Evolutionary conservation across 1,284 basidiomycete genomes (phyloP), one percentile per base, ranked within the genome.

Genomic region (Exsudoporus floridanus): DNA sequence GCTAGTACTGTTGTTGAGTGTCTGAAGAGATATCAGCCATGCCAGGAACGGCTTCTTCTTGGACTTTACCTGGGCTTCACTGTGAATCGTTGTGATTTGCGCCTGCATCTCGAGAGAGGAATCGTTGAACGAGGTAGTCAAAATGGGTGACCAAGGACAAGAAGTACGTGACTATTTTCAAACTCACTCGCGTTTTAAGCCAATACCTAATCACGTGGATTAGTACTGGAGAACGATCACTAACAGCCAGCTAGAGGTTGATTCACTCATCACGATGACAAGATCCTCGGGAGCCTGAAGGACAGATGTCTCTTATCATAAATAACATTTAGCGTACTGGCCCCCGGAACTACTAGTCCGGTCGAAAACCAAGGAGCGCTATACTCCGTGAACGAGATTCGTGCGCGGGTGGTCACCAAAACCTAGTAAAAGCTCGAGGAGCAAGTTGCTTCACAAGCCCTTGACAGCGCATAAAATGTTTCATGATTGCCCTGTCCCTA

Each of bases 1-100:
- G 60, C 86, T 88, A 58, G 86, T 84, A 12, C 75, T 73, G 5
- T 78, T 77, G 13, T 77, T 86, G 25, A 83, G 77, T 10, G 73
- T 66, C 62, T 82, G 71, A 46, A 35, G 21, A 31, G 33, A 50
- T 12, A 35, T 69, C 41, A 58, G 47, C 48, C 27, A 21, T 46
- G 4, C 14, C 12, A 35, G n/a, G 7, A 45, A 45, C 4, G n/a
- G 12, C 10, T 34, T 31, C 40, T 34, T 23, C 7, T 1, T 8
- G 19, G 33, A 39, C 19, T 37, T 46, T 31, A 72, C 69, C 66
- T 70, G 68, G 2, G 35, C 52, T 54, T 71, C 69, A 19, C n/a
- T 64, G 9, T 46, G 54, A 27, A 47, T 52, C 9, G 36, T 21
- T 18, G 48, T 55, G n/a, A 48, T 49, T 45, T 68, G 66, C 13